Base-by-base conservation (phyloP, 345 rosid genomes). In the Camelina sativa region DNA sequence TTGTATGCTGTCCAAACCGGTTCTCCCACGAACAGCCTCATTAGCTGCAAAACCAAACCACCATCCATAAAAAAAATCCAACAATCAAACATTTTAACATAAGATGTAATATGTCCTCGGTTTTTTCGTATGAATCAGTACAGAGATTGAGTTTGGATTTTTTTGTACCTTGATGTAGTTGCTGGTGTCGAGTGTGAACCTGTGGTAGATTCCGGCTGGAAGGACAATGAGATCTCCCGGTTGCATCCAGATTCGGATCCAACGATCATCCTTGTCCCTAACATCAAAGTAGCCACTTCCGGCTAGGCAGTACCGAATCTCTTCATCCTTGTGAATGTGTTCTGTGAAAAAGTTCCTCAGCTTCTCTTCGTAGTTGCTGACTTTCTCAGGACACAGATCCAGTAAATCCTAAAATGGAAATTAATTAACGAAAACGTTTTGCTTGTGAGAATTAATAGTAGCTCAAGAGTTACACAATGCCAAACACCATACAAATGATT, bases 231-330 rank as follows among this genome's bases (percentile, higher is more conserved):
- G 97, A 80, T 93, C 92, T 0, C 97, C 97, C 0, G 90, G 80
- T 81, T 80, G 85, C 74, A 89, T 84, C 90, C 85, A 86, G 52
- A 90, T 86, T 56, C 96, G 84, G 25, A 91, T 87, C 98, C 97
- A 91, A 23, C 76, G 74, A 54, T 91, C 97, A 50, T 80, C 79
- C 68, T 85, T 87, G 85, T 89, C 96, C 11, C 96, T 84, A 65
- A 91, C 90, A 80, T 93, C 96, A 62, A 91, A 93, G 74, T 93
- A 93, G 11, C 92, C 98, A 64, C 92, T 87, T 51, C 98, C 98
- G 11, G 80, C 84, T 44, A 91, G 56, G 85, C 91, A 91, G 81
- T 91, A 91, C 61, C 97, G 93, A 46, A 93, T 91, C 85, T 93
- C 98, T 71, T 91, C 96, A 28, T 89, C 98, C 19, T 86, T 86